Conservation (phyloP, 2,329 filamentous ascomycete species). For the Colletotrichum sp. region DNA sequence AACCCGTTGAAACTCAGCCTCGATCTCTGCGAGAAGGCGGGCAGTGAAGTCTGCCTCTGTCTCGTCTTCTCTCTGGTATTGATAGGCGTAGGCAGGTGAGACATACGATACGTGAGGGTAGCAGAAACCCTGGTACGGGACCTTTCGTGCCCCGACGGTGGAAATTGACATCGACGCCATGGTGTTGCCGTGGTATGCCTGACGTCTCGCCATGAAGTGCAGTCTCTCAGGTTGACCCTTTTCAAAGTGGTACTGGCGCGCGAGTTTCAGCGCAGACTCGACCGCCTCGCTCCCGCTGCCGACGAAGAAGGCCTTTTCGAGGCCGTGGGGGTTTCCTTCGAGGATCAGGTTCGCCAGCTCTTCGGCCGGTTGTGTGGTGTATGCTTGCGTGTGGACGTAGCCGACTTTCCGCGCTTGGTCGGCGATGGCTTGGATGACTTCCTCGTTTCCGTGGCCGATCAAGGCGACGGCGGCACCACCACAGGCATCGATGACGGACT, state of each 20-base stretch:
- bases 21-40: slow-evolving; percentile 47
- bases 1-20: slow-evolving; percentile 49
- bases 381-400: slow-evolving; percentile 32
- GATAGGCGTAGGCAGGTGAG: slow-evolving; percentile 51
- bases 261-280: slow-evolving; percentile 53
- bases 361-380: slow-evolving; percentile 49
- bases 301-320: slow-evolving; percentile 24
- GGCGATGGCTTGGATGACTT: slow-evolving; percentile 32
- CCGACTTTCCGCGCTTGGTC: slow-evolving; percentile 30
- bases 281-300: slow-evolving; percentile 38
- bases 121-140: slow-evolving; percentile 29
- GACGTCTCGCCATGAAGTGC: slow-evolving; percentile 47
- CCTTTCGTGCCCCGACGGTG: slow-evolving; percentile 27
- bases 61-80: slow-evolving; percentile 35
- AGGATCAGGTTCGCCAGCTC: slow-evolving; percentile 29
- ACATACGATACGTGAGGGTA: slow-evolving; percentile 30
- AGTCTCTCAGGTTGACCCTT: slow-evolving; percentile 37
- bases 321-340: slow-evolving; percentile 9
- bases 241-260: slow-evolving; percentile 52
- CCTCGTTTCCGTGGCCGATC: slow-evolving; percentile 33
- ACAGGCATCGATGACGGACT: slow-evolving; percentile 38
- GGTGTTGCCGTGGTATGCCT: slow-evolving; percentile 57
- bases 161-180: slow-evolving; percentile 49
- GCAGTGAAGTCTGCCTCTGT: slow-evolving; percentile 43
- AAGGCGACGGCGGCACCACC: slow-evolving; percentile 38